A percentile compares a stretch with the other conserved stretches of the same genome.
Evolutionary conservation across 805 yeast genomes (phyloP).

Genomic region (Ogataea parapolymorpha): DNA sequence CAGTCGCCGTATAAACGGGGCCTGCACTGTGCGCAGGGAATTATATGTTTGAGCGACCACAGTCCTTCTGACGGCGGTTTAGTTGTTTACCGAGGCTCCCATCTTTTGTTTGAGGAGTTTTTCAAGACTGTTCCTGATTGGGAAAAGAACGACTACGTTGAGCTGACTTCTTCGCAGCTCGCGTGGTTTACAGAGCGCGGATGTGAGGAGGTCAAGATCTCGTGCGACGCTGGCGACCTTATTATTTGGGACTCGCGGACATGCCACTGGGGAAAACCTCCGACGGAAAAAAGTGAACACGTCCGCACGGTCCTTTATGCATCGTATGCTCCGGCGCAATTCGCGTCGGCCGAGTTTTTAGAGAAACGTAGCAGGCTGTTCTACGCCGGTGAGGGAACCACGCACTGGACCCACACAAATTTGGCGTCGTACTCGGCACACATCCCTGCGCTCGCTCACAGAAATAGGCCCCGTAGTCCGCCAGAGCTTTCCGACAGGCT

Average conservation of each 20-base stretch:
- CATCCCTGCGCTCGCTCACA: slow-evolving; percentile 17
- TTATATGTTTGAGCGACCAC: slow-evolving; percentile 23
- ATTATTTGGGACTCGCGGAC: slow-evolving; percentile 35
- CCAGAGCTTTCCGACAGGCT: slow-evolving; percentile 28
- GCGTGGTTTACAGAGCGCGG: slow-evolving; percentile 28
- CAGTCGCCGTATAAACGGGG: slow-evolving; percentile 32
- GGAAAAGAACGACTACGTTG: slow-evolving; percentile 21
- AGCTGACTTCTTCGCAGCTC: slow-evolving; percentile 20
- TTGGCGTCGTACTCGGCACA: slow-evolving; percentile 17
- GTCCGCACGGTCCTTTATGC: slow-evolving; percentile 31
- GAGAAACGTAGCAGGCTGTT: slow-evolving; percentile 22
- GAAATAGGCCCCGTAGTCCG: background rate
- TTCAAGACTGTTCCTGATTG: slow-evolving; percentile 26
- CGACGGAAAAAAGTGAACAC: slow-evolving; percentile 21
- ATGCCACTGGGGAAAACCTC: slow-evolving; percentile 31
- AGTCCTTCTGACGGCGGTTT: slow-evolving; percentile 32
- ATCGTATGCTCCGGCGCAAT: slow-evolving; percentile 31
- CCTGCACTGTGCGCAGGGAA: slow-evolving; percentile 33
- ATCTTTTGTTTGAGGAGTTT: slow-evolving; percentile 22
- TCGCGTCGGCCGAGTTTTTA: slow-evolving; percentile 30
- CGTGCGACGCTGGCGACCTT: slow-evolving; percentile 34
- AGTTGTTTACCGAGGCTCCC: slow-evolving; percentile 28
- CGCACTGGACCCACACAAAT: slow-evolving; percentile 35
- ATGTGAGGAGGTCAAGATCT: slow-evolving; percentile 27
- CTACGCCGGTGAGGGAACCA: slow-evolving; percentile 25